Evolutionary conservation across 2,329 filamentous ascomycete genomes (phyloP).

Genomic region (Arthrobotrys sinensis): DNA sequence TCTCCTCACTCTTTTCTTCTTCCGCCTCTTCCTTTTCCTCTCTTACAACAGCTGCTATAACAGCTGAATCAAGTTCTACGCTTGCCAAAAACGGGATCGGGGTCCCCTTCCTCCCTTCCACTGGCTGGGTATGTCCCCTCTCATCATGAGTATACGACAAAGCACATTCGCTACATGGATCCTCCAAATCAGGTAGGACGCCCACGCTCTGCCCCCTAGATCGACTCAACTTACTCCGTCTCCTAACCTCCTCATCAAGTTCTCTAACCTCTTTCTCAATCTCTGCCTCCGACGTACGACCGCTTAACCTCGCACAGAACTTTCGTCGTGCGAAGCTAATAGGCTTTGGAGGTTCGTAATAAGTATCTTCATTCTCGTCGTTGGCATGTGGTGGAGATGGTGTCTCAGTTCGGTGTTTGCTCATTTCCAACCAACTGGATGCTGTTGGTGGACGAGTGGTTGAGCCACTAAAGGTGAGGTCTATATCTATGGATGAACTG

Average conservation of each 20-base stretch:
- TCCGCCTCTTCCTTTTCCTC: neutral
- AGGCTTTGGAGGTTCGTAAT: constrained; percentile 56
- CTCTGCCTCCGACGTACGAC: constrained; percentile 47
- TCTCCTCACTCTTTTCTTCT: neutral
- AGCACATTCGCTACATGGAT: constrained; percentile 52
- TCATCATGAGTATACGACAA: constrained; percentile 52
- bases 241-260: constrained; percentile 54
- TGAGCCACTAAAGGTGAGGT: constrained; percentile 31
- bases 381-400: constrained; percentile 48
- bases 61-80: constrained; percentile 17
- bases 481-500: constrained; percentile 30
- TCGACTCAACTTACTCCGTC: constrained; percentile 41
- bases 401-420: constrained; percentile 56
- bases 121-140: constrained; percentile 54
- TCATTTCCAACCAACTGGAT: constrained; percentile 58
- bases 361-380: constrained; percentile 17
- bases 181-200: constrained; percentile 48
- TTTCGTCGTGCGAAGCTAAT: constrained; percentile 46
- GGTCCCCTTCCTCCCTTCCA: constrained; percentile 53
- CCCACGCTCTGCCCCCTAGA: constrained; percentile 53
- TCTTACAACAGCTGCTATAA: neutral
- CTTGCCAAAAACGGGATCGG: constrained; percentile 52
- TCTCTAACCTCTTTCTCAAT: constrained; percentile 56
- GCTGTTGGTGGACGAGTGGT: constrained; percentile 57
- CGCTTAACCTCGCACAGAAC: constrained; percentile 40